Evolutionary conservation across 257 asterid species (phyloP).

Genomic region (Nemophila menziesii): DNA sequence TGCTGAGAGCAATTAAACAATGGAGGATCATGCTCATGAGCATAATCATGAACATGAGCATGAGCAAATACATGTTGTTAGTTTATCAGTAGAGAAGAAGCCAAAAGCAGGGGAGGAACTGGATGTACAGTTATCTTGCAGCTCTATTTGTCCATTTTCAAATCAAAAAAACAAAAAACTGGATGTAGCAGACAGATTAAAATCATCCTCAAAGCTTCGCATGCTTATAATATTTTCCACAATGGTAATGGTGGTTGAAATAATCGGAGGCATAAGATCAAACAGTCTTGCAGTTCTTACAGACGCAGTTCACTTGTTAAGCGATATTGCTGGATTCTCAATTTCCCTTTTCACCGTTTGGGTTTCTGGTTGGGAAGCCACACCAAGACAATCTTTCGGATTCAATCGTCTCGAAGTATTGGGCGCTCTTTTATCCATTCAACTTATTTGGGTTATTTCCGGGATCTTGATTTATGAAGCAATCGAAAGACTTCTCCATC

Average conservation of each 20-base stretch:
- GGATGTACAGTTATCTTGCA: conserved; percentile 29
- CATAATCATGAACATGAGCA: too few species aligned
- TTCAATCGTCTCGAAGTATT: conserved; percentile 60
- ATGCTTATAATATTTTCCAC: conserved; percentile 44
- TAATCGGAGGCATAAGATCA: conserved; percentile 61
- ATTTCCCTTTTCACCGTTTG: conserved; percentile 59
- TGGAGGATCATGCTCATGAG: conserved; percentile 33
- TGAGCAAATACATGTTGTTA: conserved; percentile 10
- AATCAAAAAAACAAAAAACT: conserved; percentile 23
- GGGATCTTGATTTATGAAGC: conserved; percentile 55
- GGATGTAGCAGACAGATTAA: conserved; percentile 46
- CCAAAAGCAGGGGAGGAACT: conserved; percentile 12
- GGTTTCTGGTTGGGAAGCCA: conserved; percentile 61
- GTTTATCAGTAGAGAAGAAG: conserved; percentile 16
- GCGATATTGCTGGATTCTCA: conserved; percentile 54
- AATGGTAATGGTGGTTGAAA: conserved; percentile 49
- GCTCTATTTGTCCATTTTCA: conserved; percentile 52
- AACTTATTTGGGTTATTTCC: conserved; percentile 63
- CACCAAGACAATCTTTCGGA: conserved; percentile 60
- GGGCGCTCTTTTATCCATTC: conserved; percentile 68
- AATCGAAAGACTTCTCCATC: conserved; percentile 30
- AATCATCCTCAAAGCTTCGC: conserved; percentile 41
- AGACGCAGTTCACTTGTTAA: conserved; percentile 66
- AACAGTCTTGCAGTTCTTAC: conserved; percentile 74
- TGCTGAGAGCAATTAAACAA: too few species aligned